Evolutionary conservation across 441 rosid genomes (phyloP).

Genomic region (Adansonia gregorii): DNA sequence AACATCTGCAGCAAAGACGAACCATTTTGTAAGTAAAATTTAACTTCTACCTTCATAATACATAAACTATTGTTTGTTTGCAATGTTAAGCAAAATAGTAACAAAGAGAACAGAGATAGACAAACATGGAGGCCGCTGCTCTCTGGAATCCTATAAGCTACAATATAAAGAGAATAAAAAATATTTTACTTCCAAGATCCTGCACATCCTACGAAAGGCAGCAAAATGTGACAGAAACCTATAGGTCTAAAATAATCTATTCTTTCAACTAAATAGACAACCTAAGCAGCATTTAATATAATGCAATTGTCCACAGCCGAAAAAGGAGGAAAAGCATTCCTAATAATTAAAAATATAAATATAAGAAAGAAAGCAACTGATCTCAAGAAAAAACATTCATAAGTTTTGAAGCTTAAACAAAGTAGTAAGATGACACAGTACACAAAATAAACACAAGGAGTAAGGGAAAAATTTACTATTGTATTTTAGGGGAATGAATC

Average conservation of each 20-base stretch:
- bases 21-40: constrained; percentile 14
- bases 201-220: constrained; percentile 2
- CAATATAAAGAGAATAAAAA: not conserved
- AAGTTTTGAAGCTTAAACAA: not conserved
- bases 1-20: constrained; percentile 62
- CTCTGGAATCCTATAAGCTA: not conserved
- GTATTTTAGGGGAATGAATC: not conserved
- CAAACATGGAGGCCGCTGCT: constrained; percentile 14
- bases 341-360: not conserved
- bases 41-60: constrained; percentile 7
- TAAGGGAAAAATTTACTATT: not conserved
- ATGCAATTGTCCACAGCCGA: constrained; percentile 1
- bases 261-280: constrained; percentile 3
- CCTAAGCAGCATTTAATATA: constrained; percentile 1
- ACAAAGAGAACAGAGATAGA: not conserved
- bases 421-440: not conserved
- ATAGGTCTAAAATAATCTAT: not conserved
- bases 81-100: not conserved
- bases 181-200: not conserved
- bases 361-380: not conserved
- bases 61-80: not conserved
- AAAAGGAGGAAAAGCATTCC: not conserved
- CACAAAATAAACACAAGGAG: not conserved
- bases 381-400: constrained; percentile 1
- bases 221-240: constrained; percentile 14